Base-by-base conservation (phyloP, 495 filamentous ascomycete genomes). In the Bombardia bombarda region DNA sequence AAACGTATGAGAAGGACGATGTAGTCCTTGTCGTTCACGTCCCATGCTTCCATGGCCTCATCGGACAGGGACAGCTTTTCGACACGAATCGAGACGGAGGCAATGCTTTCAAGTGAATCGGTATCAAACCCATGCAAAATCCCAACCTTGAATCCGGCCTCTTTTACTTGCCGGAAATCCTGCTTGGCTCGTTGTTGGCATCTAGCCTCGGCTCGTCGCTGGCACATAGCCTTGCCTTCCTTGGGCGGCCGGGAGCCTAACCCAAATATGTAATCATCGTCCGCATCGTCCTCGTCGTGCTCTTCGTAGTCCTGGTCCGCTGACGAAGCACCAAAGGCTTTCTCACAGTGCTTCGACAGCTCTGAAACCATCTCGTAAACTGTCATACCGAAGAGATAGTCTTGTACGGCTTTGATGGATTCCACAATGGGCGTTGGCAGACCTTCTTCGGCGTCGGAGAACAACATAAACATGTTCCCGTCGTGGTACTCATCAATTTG, bases 1-100 rank as follows among this genome's bases (percentile, higher is more conserved):
- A 83, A 90, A 36, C 76, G 73, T n/a, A 95, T 72, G 12, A 95
- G 69, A 5, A 94, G 67, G 5, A 93, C 76, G 32, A 95, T 57
- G 53, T 92, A 92, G 20, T 93, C 79, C 0, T 65, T 58, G 0
- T 66, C 57, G 12, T 74, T 54, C 14, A 97, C 58, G 39, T 80
- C 69, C 90, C 90, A 97, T 12, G 87, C 83, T 49, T 79, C 72
- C 61, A 84, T 71, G 1, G 78, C 83, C 47, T 90, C 86, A 21
- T 84, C 72, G 2, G 87, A 87, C 21, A 97, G 76, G 2, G 74
- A 81, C 2, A 95, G 72, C 47, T 83, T 84, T 0, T 67, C 62
- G 37, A 87, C 73, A 1, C 79, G 80, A 34, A 83, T 73, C 0
- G 82, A 83, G 6, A 94, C 46, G 24, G 76, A 82, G 38, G 87